phyloP scores from a whole-genome alignment of 805 yeast species.

The Lachancea cidri region DNA sequence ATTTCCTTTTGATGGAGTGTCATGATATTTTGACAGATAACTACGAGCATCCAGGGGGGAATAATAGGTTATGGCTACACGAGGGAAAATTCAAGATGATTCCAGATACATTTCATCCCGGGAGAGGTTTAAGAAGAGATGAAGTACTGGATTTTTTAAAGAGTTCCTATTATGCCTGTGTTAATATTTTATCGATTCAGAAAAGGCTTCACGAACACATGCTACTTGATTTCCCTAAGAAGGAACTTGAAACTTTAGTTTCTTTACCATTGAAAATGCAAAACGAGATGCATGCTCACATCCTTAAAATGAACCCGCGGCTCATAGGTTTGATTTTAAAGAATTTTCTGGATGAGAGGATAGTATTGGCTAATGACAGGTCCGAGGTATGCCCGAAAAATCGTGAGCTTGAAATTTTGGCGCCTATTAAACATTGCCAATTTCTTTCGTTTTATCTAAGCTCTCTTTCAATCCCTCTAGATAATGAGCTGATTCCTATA shows the following conservation, averaged over 20 bases:
- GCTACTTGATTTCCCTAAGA: constrained; percentile 27
- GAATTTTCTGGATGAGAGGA: constrained; percentile 9
- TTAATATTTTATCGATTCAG: constrained; percentile 22
- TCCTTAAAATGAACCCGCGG: constrained; percentile 15
- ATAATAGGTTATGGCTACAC: constrained; percentile 51
- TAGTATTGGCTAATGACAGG: too few species aligned
- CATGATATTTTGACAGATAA: constrained; percentile 41
- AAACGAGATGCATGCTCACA: constrained; percentile 14
- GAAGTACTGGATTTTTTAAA: constrained; percentile 41
- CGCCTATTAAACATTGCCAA: constrained; percentile 15
- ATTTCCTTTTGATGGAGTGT: constrained; percentile 47
- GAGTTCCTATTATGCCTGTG: constrained; percentile 35
- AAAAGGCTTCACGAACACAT: constrained; percentile 14
- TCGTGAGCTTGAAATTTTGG: constrained; percentile 1
- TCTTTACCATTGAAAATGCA: constrained; percentile 12
- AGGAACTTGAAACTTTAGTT: constrained; percentile 25
- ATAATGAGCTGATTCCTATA: constrained; percentile 5
- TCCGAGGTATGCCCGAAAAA: too few species aligned
- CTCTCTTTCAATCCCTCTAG: neutral
- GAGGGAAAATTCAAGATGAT: constrained; percentile 37
- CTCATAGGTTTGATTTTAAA: constrained; percentile 19
- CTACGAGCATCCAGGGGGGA: constrained; percentile 38
- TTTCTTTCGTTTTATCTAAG: constrained; percentile 16
- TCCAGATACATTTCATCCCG: constrained; percentile 35
- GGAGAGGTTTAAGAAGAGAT: constrained; percentile 33